phyloP scores from a whole-genome alignment of 164 flowering plant species.

The Tetracentron sinense region DNA sequence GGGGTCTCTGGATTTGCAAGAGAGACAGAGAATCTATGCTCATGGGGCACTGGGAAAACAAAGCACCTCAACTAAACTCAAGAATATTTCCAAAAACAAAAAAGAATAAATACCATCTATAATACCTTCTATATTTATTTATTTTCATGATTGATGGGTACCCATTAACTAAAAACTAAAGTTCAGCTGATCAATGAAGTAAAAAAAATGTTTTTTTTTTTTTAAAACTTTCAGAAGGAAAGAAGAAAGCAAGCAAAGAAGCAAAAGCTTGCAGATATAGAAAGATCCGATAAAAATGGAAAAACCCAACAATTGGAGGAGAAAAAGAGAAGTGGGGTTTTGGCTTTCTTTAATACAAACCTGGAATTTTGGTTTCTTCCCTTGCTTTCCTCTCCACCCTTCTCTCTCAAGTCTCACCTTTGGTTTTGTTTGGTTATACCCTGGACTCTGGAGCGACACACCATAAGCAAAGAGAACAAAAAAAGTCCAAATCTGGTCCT shows the following conservation, averaged over 20 bases:
- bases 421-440: slow-evolving; percentile 16
- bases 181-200: slow-evolving; percentile 1
- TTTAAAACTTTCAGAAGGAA: neutral
- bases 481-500: slow-evolving; percentile 11
- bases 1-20: slow-evolving; percentile 33
- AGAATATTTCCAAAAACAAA: slow-evolving; percentile 59
- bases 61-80: slow-evolving; percentile 33
- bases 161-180: slow-evolving; percentile 27
- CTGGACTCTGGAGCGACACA: neutral
- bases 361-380: slow-evolving; percentile 19
- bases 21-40: slow-evolving; percentile 52
- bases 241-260: no score
- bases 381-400: no score
- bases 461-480: neutral
- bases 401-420: neutral
- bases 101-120: slow-evolving; percentile 23
- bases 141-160: slow-evolving; percentile 33
- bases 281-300: neutral
- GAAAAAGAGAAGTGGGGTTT: slow-evolving; percentile 8
- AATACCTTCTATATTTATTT: slow-evolving; percentile 29
- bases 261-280: neutral
- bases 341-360: slow-evolving; percentile 11
- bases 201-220: neutral
- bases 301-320: neutral
- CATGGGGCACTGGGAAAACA: slow-evolving; percentile 34